Percentiles rank a stretch among this genome's conserved stretches.
These are phyloP conservation scores for Phialocephala sp. DNA, from an alignment of 2,329 filamentous ascomycete species.

Conservation along the genomic window DNA sequence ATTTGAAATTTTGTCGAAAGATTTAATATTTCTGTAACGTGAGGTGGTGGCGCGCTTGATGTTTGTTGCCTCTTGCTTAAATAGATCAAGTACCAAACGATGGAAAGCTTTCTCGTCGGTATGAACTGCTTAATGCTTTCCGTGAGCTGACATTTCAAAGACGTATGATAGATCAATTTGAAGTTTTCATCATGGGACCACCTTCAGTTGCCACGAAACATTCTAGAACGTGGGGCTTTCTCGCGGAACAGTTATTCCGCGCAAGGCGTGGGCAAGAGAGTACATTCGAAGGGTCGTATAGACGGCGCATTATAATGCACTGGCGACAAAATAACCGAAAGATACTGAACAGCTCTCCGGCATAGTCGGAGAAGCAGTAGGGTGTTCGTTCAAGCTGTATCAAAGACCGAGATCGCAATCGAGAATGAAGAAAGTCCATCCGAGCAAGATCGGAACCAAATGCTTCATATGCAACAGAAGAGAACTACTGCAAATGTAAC, in stretches of 20 bases:
- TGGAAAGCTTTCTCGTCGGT: not conserved
- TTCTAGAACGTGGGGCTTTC: not conserved
- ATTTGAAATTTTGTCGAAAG: too few species aligned
- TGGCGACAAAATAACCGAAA: not conserved
- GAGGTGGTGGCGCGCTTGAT: not conserved
- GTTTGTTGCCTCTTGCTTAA: not conserved
- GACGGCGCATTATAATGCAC: too few species aligned
- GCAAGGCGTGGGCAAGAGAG: not conserved
- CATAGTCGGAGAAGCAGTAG: not conserved
- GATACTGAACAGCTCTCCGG: not conserved
- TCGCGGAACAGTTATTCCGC: not conserved
- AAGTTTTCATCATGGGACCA: not conserved
- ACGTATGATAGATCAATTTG: not conserved
- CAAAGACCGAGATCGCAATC: not conserved
- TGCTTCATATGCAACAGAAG: not conserved
- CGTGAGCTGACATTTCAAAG: not conserved
- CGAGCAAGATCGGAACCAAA: not conserved
- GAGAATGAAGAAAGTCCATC: slow-evolving; percentile 2
- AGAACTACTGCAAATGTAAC: not conserved
- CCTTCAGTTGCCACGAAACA: not conserved
- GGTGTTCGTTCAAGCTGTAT: not conserved
- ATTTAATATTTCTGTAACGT: too few species aligned
- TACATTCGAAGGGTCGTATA: not conserved
- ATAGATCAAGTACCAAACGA: not conserved
- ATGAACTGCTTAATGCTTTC: not conserved